Conservation (phyloP, 2,329 filamentous ascomycete genomes). For the Dothideomycetes sp. region DNA sequence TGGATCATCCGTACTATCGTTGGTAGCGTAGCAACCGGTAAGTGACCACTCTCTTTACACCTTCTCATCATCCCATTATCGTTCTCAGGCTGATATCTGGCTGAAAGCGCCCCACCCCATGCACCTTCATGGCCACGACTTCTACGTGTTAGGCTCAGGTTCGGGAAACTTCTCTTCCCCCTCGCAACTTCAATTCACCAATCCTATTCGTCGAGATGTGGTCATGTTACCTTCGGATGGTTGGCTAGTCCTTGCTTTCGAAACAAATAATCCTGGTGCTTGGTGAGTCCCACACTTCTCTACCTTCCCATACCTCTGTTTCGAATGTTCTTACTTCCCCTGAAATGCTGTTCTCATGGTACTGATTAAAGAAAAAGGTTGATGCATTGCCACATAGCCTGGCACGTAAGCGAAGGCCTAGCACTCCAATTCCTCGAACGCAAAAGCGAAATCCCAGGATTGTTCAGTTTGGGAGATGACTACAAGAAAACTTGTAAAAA, state of each 20-base stretch:
- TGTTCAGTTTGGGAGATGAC: too few relatives aligned
- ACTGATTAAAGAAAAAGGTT: too few relatives aligned
- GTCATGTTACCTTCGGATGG: conserved; percentile 30
- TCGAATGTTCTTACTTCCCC: not conserved
- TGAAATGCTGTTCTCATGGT: not conserved
- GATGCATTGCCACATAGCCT: conserved; percentile 14
- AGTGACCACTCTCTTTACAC: too few relatives aligned
- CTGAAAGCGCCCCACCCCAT: conserved; percentile 25
- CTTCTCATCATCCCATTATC: not conserved
- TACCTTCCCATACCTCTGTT: not conserved
- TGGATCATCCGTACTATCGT: conserved; percentile 25
- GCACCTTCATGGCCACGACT: conserved; percentile 26
- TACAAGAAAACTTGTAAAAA: too few relatives aligned
- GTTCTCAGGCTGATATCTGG: not conserved
- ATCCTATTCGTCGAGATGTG: conserved; percentile 32
- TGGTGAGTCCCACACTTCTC: conserved; percentile 22
- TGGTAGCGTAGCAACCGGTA: conserved; percentile 20
- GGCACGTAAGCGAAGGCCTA: conserved; percentile 12
- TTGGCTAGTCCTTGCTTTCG: conserved; percentile 33
- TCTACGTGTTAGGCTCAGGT: conserved; percentile 25
- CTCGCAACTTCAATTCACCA: conserved; percentile 22
- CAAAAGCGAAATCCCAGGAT: not conserved
- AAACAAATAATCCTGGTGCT: conserved; percentile 34
- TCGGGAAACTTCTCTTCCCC: conserved; percentile 9
- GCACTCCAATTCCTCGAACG: conserved; percentile 11